Base-by-base conservation (phyloP, 768 basidiomycete species). In the Leccinum subgranulosum region DNA sequence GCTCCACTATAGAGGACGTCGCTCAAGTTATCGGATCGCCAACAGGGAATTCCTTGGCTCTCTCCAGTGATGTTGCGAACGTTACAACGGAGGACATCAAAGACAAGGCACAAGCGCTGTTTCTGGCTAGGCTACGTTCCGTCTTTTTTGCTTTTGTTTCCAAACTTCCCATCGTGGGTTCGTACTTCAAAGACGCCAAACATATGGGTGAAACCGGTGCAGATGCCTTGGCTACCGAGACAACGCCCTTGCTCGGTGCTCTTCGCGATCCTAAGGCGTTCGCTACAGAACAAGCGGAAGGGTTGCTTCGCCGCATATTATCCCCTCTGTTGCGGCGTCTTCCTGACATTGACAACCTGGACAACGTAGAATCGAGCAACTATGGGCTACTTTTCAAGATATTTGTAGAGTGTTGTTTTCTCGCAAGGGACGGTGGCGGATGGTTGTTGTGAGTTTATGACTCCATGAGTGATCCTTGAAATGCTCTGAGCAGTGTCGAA, bases 161-260 rank as follows among this genome's bases (percentile, higher is more conserved):
- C 54, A 69, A 47, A 48, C 43, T 69, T 49, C 69, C 68, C 1
- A 29, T 70, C 3, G 60, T 68, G 17, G 68, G 66, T 49, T 29
- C 56, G n/a, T 68, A 66, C 54, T 63, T 66, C 49, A 31, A 53
- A 12, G 31, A 47, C 45, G 49, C 51, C 15, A 58, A 49, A 45
- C 58, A 48, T n/a, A 56, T 9, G 19, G 31, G 33, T 12, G 61
- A 31, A 17, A 27, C 57, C 17, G 25, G 33, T 46, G 39, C 25
- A 6, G 51, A 59, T 25, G 6, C 51, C 0, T 8, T 51, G 6
- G 53, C 51, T n/a, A 66, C 58, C 9, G 66, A 70, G 49, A 64
- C 69, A 27, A 68, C 69, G 10, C 68, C 66, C 46, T 54, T 69
- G 15, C 53, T 70, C 1, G 69, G 60, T n/a, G 58, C 56, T 12